These are phyloP conservation scores for Coemansia sp. DNA, from an alignment of 192 early-diverging fungal genomes.

Conservation along the genomic window DNA sequence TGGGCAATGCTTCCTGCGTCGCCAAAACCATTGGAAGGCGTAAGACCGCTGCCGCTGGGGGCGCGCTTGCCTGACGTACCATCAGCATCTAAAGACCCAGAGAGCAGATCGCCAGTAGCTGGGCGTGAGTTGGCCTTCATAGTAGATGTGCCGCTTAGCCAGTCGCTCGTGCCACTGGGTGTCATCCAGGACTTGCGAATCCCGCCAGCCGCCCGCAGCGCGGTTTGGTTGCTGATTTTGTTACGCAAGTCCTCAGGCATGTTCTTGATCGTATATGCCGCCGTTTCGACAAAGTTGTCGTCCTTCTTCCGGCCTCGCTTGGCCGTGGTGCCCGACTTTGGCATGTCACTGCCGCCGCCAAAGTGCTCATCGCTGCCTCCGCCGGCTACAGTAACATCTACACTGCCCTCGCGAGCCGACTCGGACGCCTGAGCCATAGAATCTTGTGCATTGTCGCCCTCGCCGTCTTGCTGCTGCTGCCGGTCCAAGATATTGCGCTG, in stretches of 20 bases:
- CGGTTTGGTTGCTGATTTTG: slow-evolving; percentile 61
- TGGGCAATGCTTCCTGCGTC: not conserved
- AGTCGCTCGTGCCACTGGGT: slow-evolving; percentile 20
- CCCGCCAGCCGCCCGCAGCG: slow-evolving; percentile 57
- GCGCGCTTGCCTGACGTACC: slow-evolving; percentile 9
- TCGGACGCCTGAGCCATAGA: not conserved
- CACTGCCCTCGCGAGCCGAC: not conserved
- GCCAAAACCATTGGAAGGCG: not conserved
- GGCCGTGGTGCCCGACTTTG: slow-evolving; percentile 20
- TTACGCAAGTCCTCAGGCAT: slow-evolving; percentile 55
- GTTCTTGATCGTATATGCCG: slow-evolving; percentile 50
- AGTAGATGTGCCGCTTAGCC: slow-evolving; percentile 14
- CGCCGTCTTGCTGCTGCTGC: slow-evolving; percentile 21
- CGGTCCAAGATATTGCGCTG: slow-evolving; percentile 32
- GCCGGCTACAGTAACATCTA: not conserved
- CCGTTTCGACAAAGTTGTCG: slow-evolving; percentile 35
- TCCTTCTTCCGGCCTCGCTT: slow-evolving; percentile 53
- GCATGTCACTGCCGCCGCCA: slow-evolving; percentile 34
- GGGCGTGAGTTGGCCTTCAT: not conserved
- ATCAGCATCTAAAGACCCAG: not conserved
- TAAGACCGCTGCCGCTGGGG: slow-evolving; percentile 6
- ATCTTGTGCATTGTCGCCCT: not conserved
- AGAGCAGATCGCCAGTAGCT: not conserved
- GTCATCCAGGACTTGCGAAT: slow-evolving; percentile 62
- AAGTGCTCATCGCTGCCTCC: slow-evolving; percentile 3